These are phyloP conservation scores for Rhizoctonia solani DNA, from an alignment of 1,284 basidiomycete genomes.

Conservation along the genomic window DNA sequence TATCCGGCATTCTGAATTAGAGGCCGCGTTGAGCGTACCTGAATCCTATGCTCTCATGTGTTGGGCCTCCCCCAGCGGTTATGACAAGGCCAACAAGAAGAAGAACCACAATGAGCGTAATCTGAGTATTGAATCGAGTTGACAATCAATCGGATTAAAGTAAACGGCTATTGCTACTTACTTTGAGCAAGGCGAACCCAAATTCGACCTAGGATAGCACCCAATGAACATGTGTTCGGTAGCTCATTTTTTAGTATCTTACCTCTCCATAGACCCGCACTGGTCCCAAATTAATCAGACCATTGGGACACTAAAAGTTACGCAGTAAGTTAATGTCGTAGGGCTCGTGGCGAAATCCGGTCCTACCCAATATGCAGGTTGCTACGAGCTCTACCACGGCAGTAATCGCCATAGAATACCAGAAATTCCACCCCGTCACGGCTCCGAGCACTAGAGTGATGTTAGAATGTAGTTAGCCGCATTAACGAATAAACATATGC, in stretches of 20 bases:
- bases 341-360: not conserved
- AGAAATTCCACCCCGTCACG: conserved; percentile 39
- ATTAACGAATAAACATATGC: not conserved
- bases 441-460: conserved; percentile 31
- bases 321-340: not conserved
- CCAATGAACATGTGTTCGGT: not conserved
- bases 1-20: not conserved
- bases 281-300: conserved; percentile 37
- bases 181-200: conserved; percentile 41
- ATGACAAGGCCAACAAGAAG: conserved; percentile 38
- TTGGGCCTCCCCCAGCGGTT: conserved; percentile 38
- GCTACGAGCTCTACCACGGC: conserved; percentile 39
- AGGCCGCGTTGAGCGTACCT: conserved; percentile 9
- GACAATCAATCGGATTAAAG: not conserved
- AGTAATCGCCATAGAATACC: conserved; percentile 38
- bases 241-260: not conserved
- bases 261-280: conserved; percentile 39
- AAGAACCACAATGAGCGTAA: conserved; percentile 29
- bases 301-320: conserved; percentile 27
- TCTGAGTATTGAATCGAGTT: not conserved
- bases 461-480: conserved; percentile 1
- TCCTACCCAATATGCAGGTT: conserved; percentile 36
- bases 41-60: conserved; percentile 40
- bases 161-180: conserved; percentile 3
- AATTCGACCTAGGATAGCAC: conserved; percentile 39